These are phyloP conservation scores for Erythrobasidium hasegawianum DNA, from an alignment of 1,284 basidiomycete genomes.

Conservation along the genomic window DNA sequence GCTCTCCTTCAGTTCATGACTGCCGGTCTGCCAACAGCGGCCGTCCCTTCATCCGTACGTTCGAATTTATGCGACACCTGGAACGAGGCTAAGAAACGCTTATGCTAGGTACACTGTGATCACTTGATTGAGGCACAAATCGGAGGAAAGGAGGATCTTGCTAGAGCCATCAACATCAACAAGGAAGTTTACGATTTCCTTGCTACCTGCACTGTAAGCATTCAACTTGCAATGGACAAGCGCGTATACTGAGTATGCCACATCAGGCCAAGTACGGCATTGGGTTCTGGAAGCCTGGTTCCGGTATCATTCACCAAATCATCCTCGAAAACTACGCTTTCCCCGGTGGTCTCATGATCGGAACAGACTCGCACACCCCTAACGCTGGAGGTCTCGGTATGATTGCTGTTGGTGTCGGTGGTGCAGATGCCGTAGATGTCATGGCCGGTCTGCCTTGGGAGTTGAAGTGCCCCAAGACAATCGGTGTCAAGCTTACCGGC, in stretches of 20 bases:
- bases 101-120: slow-evolving; percentile 77
- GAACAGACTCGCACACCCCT: slow-evolving; percentile 98
- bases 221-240: slow-evolving; percentile 41
- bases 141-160: slow-evolving; percentile 89
- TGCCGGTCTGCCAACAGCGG: slow-evolving; percentile 93
- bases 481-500: slow-evolving; percentile 94
- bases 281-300: slow-evolving; percentile 99
- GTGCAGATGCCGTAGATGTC: slow-evolving; percentile 98
- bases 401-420: slow-evolving; percentile 98
- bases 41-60: slow-evolving; percentile 78
- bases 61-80: slow-evolving; percentile 41
- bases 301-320: slow-evolving; percentile 64
- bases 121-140: slow-evolving; percentile 98
- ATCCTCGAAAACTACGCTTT: slow-evolving; percentile 59
- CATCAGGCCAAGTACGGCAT: slow-evolving; percentile 59
- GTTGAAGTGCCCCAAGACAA: slow-evolving; percentile 97
- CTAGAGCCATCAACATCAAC: slow-evolving; percentile 87
- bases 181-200: slow-evolving; percentile 99
- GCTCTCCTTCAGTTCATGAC: slow-evolving; percentile 99
- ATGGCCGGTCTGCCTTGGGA: slow-evolving; percentile 99
- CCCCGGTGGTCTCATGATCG: slow-evolving; percentile 98
- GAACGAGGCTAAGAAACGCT: too few species aligned
- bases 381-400: slow-evolving; percentile 99
- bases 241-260: neutral
- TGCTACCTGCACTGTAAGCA: slow-evolving; percentile 63